Conservation (phyloP, 2,329 filamentous ascomycete species). For the Emmonsiellopsis sp. region DNA sequence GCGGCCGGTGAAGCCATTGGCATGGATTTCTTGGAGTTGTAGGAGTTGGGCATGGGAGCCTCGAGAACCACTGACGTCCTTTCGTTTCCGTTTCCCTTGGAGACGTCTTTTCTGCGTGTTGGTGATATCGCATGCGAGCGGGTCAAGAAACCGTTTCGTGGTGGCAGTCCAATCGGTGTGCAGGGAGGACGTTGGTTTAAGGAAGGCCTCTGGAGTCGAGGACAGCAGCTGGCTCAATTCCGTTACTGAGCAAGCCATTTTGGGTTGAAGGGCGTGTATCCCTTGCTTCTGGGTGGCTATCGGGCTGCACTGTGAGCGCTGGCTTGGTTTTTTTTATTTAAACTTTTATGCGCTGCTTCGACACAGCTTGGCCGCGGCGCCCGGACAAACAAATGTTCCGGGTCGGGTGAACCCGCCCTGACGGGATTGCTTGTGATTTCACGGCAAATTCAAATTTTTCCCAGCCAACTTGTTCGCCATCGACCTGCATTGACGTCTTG, state of each 20-base stretch:
- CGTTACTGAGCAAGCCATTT: neutral
- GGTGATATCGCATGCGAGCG: constrained; percentile 64
- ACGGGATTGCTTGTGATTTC: no score
- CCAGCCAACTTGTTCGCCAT: no score
- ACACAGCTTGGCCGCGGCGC: no score
- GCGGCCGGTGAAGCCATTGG: constrained; percentile 75
- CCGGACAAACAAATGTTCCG: no score
- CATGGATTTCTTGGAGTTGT: constrained; percentile 72
- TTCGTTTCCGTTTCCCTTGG: constrained; percentile 65
- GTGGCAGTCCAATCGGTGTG: constrained; percentile 62
- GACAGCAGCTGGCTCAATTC: constrained; percentile 3
- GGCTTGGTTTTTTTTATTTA: no score
- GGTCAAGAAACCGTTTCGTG: constrained; percentile 72
- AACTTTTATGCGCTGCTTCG: no score
- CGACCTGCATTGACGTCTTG: no score
- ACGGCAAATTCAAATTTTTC: no score
- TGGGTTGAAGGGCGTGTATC: neutral
- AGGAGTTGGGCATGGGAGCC: constrained; percentile 31
- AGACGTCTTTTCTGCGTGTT: constrained; percentile 64
- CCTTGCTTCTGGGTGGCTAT: neutral
- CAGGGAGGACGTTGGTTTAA: constrained; percentile 62
- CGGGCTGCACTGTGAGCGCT: neutral
- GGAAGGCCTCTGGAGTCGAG: constrained; percentile 55
- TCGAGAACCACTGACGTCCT: constrained; percentile 49
- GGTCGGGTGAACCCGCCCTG: no score